phyloP scores from a whole-genome alignment of 1,284 basidiomycete genomes.

The Puccinia triticina region DNA sequence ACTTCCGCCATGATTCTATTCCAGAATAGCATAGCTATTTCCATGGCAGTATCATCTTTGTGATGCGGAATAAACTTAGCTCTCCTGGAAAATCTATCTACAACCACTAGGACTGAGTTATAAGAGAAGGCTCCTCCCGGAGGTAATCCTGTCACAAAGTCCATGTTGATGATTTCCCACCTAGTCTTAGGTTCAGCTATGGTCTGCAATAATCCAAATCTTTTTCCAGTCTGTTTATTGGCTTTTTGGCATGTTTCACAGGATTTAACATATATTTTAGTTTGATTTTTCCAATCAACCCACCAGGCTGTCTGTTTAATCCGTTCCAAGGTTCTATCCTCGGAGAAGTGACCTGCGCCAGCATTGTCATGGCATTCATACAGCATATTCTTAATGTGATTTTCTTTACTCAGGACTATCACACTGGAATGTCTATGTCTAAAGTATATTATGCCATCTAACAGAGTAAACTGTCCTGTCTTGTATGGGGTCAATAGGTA shows the following conservation, averaged over 20 bases:
- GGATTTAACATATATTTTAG: neutral
- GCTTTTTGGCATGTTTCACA: constrained; percentile 6
- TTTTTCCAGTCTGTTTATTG: neutral
- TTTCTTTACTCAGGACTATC: neutral
- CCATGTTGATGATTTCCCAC: constrained; percentile 17
- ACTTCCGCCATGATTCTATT: constrained; percentile 3
- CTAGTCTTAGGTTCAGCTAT: too few relatives aligned
- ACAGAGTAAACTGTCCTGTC: neutral
- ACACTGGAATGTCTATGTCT: neutral
- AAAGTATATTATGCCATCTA: neutral
- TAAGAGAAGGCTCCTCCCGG: neutral
- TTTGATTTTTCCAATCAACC: neutral
- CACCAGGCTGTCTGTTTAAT: constrained; percentile 22
- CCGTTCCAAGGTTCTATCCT: constrained; percentile 2
- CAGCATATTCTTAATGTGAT: neutral
- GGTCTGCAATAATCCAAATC: too few relatives aligned
- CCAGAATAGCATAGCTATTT: constrained; percentile 1
- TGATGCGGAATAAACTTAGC: constrained; percentile 2
- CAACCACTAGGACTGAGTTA: constrained; percentile 24
- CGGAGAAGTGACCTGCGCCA: too few relatives aligned
- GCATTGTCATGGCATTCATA: neutral
- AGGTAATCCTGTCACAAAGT: constrained; percentile 16
- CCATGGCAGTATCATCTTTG: constrained; percentile 13
- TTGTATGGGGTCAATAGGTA: neutral
- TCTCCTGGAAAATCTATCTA: constrained; percentile 11